Conservation (phyloP, 2,329 filamentous ascomycete species). For the Ceratocystis harringtonii region DNA sequence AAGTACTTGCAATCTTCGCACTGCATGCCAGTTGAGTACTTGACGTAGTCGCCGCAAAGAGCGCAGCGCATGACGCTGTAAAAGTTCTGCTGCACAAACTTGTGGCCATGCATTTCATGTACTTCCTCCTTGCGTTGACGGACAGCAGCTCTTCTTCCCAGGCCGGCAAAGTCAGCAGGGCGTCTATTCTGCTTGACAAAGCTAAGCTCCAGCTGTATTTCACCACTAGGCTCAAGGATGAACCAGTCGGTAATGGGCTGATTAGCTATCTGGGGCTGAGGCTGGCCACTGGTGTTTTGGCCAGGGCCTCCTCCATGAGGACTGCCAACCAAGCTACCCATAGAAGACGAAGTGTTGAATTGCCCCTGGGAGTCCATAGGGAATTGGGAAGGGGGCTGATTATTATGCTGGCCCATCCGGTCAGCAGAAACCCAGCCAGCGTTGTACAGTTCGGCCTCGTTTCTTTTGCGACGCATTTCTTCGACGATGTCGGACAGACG, state of each 20-base stretch:
- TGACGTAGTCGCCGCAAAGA: constrained; percentile 93
- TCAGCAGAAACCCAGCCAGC: constrained; percentile 96
- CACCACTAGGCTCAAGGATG: constrained; percentile 82
- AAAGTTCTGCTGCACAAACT: constrained; percentile 96
- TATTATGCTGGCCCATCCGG: constrained; percentile 56
- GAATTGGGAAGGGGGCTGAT: constrained; percentile 38
- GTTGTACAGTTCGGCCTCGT: constrained; percentile 87
- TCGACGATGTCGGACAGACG: constrained; percentile 94
- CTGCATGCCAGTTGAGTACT: constrained; percentile 97
- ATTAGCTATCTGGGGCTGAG: constrained; percentile 35
- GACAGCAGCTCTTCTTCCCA: constrained; percentile 89
- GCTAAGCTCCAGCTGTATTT: constrained; percentile 79
- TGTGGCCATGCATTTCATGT: constrained; percentile 97
- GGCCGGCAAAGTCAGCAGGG: constrained; percentile 75
- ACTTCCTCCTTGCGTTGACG: constrained; percentile 96
- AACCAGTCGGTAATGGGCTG: constrained; percentile 86
- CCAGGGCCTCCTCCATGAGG: constrained; percentile 30
- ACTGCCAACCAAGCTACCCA: constrained; percentile 25
- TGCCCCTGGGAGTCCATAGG: constrained; percentile 37
- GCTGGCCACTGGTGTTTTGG: constrained; percentile 22
- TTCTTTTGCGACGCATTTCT: constrained; percentile 92
- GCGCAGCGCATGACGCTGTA: constrained; percentile 99
- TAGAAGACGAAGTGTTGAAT: constrained; percentile 17
- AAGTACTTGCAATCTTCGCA: constrained; percentile 99
- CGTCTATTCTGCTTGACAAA: constrained; percentile 82